phyloP scores from a whole-genome alignment of 1,284 basidiomycete genomes.

The Cryptococcus sp. region DNA sequence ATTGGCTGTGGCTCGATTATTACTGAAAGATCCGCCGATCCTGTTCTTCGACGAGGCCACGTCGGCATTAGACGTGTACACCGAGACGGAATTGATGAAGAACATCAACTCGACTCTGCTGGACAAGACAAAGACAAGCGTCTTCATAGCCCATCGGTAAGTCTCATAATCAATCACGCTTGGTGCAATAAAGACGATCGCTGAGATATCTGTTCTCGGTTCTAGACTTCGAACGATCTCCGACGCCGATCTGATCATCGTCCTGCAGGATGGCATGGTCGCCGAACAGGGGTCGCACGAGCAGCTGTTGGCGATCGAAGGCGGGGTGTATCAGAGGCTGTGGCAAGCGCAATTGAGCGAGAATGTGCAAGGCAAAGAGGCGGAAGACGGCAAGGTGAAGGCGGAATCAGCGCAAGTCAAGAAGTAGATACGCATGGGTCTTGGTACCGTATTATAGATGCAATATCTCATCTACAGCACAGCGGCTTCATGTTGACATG shows the following conservation, averaged over 20 bases:
- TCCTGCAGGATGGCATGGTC: slow-evolving; percentile 79
- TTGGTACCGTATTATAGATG: background rate
- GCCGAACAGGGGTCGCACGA: slow-evolving; percentile 92
- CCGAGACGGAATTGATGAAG: slow-evolving; percentile 91
- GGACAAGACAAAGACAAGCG: slow-evolving; percentile 79
- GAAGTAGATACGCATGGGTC: background rate
- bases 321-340: slow-evolving; percentile 78
- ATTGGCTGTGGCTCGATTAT: slow-evolving; percentile 85
- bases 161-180: slow-evolving; percentile 7
- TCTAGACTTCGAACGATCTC: slow-evolving; percentile 82
- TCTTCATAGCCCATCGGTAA: slow-evolving; percentile 84
- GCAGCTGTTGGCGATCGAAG: slow-evolving; percentile 66
- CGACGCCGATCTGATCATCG: slow-evolving; percentile 77
- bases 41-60: slow-evolving; percentile 99
- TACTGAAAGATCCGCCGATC: slow-evolving; percentile 92
- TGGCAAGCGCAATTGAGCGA: slow-evolving; percentile 74
- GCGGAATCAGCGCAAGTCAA: slow-evolving; percentile 7
- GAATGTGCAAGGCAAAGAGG: slow-evolving; percentile 30
- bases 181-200: background rate
- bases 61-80: slow-evolving; percentile 90
- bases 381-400: slow-evolving; percentile 21
- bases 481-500: too few species aligned
- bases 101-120: slow-evolving; percentile 83
- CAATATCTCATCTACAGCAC: too few species aligned
- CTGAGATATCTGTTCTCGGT: slow-evolving; percentile 3